These are phyloP conservation scores for Thelephora aurantiotincta DNA, from an alignment of 768 basidiomycete genomes.

Conservation along the genomic window DNA sequence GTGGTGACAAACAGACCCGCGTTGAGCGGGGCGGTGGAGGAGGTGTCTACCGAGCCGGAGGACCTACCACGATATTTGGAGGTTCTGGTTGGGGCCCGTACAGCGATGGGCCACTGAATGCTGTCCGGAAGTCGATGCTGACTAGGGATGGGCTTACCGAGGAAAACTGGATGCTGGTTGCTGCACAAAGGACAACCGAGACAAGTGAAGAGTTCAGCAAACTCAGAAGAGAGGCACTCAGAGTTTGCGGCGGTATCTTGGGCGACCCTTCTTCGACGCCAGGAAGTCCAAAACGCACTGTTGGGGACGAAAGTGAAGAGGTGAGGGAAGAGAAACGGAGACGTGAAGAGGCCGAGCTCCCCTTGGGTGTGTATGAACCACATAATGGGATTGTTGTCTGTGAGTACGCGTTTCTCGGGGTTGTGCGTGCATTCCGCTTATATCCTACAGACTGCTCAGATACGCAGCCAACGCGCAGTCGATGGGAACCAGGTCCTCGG, in stretches of 20 bases:
- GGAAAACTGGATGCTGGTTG: conserved; percentile 88
- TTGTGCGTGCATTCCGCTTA: not conserved
- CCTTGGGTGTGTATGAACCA: conserved; percentile 69
- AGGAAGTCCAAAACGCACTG: conserved; percentile 7
- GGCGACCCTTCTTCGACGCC: conserved; percentile 11
- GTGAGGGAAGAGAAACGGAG: conserved; percentile 15
- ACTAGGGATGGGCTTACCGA: conserved; percentile 69
- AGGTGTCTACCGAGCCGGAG: conserved; percentile 83
- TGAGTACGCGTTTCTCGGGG: conserved; percentile 16
- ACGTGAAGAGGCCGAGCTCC: conserved; percentile 19
- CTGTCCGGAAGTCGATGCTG: conserved; percentile 68
- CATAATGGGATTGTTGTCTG: conserved; percentile 67
- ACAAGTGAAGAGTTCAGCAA: conserved; percentile 50
- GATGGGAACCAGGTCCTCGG: conserved; percentile 46
- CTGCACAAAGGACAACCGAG: conserved; percentile 50
- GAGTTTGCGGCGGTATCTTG: conserved; percentile 33
- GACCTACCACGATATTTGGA: conserved; percentile 88
- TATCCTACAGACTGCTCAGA: conserved; percentile 46
- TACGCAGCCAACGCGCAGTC: conserved; percentile 57
- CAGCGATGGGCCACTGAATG: conserved; percentile 76
- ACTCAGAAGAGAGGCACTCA: conserved; percentile 40
- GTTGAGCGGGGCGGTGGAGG: conserved; percentile 32
- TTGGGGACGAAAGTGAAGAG: conserved; percentile 15
- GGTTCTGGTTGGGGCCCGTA: conserved; percentile 75
- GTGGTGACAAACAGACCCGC: conserved; percentile 24